These are phyloP conservation scores for Pythium rishiriense DNA, from an alignment of 352 stramenopile species.

Conservation along the genomic window DNA sequence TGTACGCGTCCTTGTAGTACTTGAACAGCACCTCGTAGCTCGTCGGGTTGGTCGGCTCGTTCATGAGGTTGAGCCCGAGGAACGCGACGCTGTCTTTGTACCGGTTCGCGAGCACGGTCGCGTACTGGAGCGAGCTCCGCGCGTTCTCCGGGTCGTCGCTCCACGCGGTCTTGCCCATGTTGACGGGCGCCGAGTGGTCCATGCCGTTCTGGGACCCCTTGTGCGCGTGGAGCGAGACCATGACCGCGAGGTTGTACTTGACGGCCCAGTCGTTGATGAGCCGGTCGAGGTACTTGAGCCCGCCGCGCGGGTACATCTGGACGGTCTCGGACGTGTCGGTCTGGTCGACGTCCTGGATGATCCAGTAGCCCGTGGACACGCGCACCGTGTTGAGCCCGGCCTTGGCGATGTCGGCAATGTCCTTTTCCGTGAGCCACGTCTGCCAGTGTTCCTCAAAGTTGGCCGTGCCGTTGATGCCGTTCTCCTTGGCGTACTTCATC, in stretches of 20 bases:
- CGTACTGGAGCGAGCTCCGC: slow-evolving; percentile 56
- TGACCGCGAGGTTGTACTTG: slow-evolving; percentile 65
- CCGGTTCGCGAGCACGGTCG: slow-evolving; percentile 44
- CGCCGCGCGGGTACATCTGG: slow-evolving; percentile 37
- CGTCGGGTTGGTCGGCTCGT: slow-evolving; percentile 57
- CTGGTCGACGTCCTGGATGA: slow-evolving; percentile 45
- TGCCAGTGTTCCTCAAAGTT: slow-evolving; percentile 68
- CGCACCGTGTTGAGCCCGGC: slow-evolving; percentile 71
- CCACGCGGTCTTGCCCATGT: slow-evolving; percentile 34
- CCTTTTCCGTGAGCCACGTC: slow-evolving; percentile 50
- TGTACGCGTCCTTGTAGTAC: slow-evolving; percentile 62
- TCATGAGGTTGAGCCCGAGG: slow-evolving; percentile 76
- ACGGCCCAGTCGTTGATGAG: slow-evolving; percentile 78
- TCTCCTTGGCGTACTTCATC: slow-evolving; percentile 42
- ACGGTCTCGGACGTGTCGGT: slow-evolving; percentile 30
- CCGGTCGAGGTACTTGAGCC: slow-evolving; percentile 67
- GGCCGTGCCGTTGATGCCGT: slow-evolving; percentile 31
- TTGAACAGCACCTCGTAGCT: slow-evolving; percentile 39
- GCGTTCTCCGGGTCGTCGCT: slow-evolving; percentile 49
- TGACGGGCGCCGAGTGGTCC: slow-evolving; percentile 56
- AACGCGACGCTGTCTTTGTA: slow-evolving; percentile 48
- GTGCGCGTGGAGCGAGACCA: slow-evolving; percentile 74
- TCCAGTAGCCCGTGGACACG: slow-evolving; percentile 81
- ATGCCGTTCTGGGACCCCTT: slow-evolving; percentile 77
- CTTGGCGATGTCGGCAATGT: slow-evolving; percentile 63